These are phyloP conservation scores for Diaporthe batatas DNA, from an alignment of 2,329 filamentous ascomycete species.

Conservation along the genomic window DNA sequence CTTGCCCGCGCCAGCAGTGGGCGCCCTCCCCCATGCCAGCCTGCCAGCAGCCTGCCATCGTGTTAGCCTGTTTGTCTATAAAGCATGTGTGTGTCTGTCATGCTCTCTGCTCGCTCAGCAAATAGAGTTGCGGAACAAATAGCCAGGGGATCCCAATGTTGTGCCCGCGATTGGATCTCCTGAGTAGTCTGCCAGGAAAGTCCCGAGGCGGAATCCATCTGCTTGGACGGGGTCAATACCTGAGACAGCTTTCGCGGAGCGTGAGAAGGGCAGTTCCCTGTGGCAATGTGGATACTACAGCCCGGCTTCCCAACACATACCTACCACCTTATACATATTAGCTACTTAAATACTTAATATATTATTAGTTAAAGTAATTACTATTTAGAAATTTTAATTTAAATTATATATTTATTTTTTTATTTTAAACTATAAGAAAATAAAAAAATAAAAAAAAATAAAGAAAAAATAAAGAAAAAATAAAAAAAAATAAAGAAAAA, in stretches of 20 bases:
- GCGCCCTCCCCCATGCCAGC: constrained; percentile 25
- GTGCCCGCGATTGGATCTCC: constrained; percentile 19
- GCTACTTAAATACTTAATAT: too few relatives aligned
- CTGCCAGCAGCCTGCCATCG: too few relatives aligned
- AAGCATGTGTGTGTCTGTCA: neutral
- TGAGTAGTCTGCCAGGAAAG: neutral
- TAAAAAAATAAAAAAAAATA: too few relatives aligned
- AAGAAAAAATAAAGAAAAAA: too few relatives aligned
- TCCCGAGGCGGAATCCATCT: constrained; percentile 22
- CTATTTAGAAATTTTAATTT: too few relatives aligned
- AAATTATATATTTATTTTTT: too few relatives aligned
- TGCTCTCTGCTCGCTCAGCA: constrained; percentile 16
- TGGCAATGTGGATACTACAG: constrained; percentile 4
- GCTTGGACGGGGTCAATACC: constrained; percentile 30
- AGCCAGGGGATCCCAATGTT: constrained; percentile 19
- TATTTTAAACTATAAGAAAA: too few relatives aligned
- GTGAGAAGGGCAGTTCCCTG: constrained; percentile 10
- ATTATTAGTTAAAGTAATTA: too few relatives aligned
- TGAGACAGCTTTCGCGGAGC: constrained; percentile 19
- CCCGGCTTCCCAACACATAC: neutral
- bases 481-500: too few relatives aligned
- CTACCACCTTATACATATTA: too few relatives aligned
- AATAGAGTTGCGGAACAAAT: constrained; percentile 28
- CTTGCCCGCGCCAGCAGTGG: neutral
- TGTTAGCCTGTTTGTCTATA: neutral